Evolutionary conservation across 192 early-diverging fungal species (phyloP).

Genomic region (Spizellomyces sp.): DNA sequence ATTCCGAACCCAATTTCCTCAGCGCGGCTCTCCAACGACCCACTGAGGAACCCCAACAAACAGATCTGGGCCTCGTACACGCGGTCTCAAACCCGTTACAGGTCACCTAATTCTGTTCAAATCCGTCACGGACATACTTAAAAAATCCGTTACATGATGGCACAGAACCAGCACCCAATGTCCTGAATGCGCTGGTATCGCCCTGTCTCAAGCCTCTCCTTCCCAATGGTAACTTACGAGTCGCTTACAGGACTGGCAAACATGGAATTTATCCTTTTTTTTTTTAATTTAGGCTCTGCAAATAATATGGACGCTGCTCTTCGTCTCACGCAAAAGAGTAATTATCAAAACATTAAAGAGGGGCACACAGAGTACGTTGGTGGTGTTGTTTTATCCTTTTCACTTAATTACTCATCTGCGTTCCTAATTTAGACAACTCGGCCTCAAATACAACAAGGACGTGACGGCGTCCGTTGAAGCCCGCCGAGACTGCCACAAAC

Average conservation of each 20-base stretch:
- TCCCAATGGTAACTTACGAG: slow-evolving; percentile 33
- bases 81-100: too few relatives aligned
- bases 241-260: slow-evolving; percentile 16
- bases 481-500: slow-evolving; percentile 88
- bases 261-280: not conserved
- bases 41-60: too few relatives aligned
- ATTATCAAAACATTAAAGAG: slow-evolving; percentile 88
- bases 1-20: too few relatives aligned
- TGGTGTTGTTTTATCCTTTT: not conserved
- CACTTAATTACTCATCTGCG: not conserved
- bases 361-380: slow-evolving; percentile 78
- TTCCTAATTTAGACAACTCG: slow-evolving; percentile 53
- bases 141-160: too few relatives aligned
- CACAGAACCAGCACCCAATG: too few relatives aligned
- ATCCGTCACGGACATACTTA: too few relatives aligned
- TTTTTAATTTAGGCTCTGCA: slow-evolving; percentile 2
- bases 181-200: slow-evolving; percentile 27
- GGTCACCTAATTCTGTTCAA: too few relatives aligned
- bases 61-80: too few relatives aligned
- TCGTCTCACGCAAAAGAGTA: slow-evolving; percentile 64
- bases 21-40: too few relatives aligned
- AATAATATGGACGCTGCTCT: slow-evolving; percentile 46
- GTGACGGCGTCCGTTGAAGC: slow-evolving; percentile 78
- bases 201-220: slow-evolving; percentile 43
- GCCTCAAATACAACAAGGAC: slow-evolving; percentile 74